Base-by-base conservation (phyloP, 495 filamentous ascomycete genomes). In the Hypoxylon intermedium region DNA sequence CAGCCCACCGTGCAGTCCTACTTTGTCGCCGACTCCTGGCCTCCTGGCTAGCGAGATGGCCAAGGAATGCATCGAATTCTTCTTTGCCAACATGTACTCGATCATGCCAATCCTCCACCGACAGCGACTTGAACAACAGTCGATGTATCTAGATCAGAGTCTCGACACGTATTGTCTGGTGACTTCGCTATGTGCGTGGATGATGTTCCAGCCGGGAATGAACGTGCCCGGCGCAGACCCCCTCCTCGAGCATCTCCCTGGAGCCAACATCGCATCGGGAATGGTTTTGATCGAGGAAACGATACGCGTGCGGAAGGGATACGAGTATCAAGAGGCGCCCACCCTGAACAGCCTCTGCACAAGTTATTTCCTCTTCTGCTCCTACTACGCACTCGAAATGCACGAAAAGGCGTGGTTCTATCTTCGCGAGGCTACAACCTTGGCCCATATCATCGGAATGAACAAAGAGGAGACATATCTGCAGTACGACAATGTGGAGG, bases 131-230 rank as follows among this genome's bases (percentile, higher is more conserved):
- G 86, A 87, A 51, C 78, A 86, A 63, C 83, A 89, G 71, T 79
- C 77, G 59, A 72, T 83, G 74, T 82, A 79, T 71, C 84, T 83
- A 74, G 87, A 83, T 68, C 84, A 76, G 36, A 86, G 84, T n/a
- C 72, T 84, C 16, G 88, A 89, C 55, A 82, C 87, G 9, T 96
- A 96, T 74, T 91, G 90, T 41, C 83, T 95, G 31, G 71, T 96
- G 31, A 85, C 85, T 2, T 85, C 91, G 5, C 73, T 96, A 2
- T 94, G 89, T 67, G 89, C 89, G 0, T 92, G 89, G 65, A 91
- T 93, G 66, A 85, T 92, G 77, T 90, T 94, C 16, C 92, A 96
- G 67, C 86, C 91, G 0, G 85, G 88, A 51, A 91, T 93, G 77
- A 80, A 77, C 3, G 76, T 83, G 20, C 81, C 82, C 0, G 71